Evolutionary conservation across 345 rosid genomes (phyloP).

Genomic region (Rubroshorea leprosula): DNA sequence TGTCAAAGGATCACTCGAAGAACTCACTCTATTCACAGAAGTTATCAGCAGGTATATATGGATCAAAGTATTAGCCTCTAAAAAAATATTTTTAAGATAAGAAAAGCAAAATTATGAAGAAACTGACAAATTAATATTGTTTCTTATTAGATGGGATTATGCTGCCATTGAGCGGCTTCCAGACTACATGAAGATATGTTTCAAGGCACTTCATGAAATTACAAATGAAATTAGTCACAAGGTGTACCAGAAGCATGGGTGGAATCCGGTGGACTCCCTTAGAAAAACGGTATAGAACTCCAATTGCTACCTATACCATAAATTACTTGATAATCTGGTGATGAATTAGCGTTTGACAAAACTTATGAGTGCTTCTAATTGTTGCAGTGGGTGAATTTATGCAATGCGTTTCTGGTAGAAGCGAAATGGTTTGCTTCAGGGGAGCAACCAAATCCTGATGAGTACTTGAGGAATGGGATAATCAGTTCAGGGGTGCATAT

Average conservation of each 20-base stretch:
- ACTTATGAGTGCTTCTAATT: background rate
- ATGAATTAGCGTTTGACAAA: background rate
- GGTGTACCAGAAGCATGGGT: constrained; percentile 25
- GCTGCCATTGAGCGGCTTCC: constrained; percentile 25
- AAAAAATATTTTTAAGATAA: background rate
- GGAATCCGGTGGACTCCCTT: constrained; percentile 30
- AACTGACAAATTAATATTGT: background rate
- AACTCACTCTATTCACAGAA: constrained; percentile 38
- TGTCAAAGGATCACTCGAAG: constrained; percentile 31
- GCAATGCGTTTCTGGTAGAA: constrained; percentile 51
- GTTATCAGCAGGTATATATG: constrained; percentile 31
- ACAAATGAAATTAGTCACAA: constrained; percentile 33
- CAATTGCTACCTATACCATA: background rate
- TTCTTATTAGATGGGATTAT: constrained; percentile 33
- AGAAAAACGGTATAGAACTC: constrained; percentile 28
- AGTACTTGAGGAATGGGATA: constrained; percentile 50
- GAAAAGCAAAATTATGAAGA: background rate
- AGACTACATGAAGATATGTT: constrained; percentile 34
- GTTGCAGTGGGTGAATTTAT: constrained; percentile 47
- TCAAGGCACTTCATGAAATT: constrained; percentile 32
- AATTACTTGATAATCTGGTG: background rate
- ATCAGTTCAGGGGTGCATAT: constrained; percentile 48
- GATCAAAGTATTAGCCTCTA: constrained; percentile 20
- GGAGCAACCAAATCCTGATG: constrained; percentile 26
- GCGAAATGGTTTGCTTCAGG: constrained; percentile 48